Conservation (phyloP, 352 stramenopile species). For the Globisporangium irregulare region DNA sequence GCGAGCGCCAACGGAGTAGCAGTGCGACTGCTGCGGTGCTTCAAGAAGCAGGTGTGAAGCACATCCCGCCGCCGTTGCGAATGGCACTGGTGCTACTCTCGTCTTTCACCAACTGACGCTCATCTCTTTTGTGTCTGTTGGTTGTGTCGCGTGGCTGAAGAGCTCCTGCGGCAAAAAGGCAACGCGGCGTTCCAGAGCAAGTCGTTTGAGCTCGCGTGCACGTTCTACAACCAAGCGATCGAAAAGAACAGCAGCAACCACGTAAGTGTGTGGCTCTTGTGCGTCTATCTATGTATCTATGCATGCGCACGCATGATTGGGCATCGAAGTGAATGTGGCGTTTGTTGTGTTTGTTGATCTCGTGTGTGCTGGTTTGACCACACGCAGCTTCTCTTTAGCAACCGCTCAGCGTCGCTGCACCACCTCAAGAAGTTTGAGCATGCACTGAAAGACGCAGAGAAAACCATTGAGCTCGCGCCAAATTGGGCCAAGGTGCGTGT, state of each 20-base stretch:
- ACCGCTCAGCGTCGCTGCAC: slow-evolving; percentile 83
- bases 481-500: slow-evolving; percentile 85
- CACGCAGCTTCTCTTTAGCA: slow-evolving; percentile 69
- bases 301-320: neutral
- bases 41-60: neutral
- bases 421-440: slow-evolving; percentile 67
- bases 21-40: neutral
- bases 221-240: slow-evolving; percentile 63
- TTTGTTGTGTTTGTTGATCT: neutral
- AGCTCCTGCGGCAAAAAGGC: slow-evolving; percentile 52
- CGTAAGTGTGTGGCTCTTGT: slow-evolving; percentile 22
- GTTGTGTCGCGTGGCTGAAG: slow-evolving; percentile 8
- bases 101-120: neutral
- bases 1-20: neutral
- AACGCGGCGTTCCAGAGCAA: slow-evolving; percentile 67
- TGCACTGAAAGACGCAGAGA: slow-evolving; percentile 83
- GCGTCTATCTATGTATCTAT: neutral
- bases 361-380: neutral
- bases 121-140: neutral
- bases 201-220: slow-evolving; percentile 40
- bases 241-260: slow-evolving; percentile 42
- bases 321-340: neutral
- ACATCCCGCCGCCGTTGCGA: too few relatives aligned
- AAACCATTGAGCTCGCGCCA: slow-evolving; percentile 72
- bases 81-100: neutral